A percentile compares a stretch with the other conserved stretches of the same genome.
phyloP scores from a whole-genome alignment of 768 basidiomycete genomes.

The Cystoderma amianthinum region DNA sequence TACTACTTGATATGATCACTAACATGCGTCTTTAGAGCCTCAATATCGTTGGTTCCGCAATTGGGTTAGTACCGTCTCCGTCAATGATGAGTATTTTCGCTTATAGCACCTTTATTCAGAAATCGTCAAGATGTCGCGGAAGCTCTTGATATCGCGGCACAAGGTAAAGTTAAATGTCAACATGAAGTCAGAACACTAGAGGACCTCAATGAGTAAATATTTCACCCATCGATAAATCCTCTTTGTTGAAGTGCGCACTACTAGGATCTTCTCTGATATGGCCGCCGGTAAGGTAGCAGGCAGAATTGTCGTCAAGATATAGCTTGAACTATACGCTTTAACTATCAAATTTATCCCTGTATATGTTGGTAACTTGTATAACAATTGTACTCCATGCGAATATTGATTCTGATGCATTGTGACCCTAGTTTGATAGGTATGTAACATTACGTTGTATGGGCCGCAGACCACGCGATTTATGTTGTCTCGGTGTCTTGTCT shows the following conservation, averaged over 20 bases:
- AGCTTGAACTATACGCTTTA: too few relatives aligned
- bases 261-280: slow-evolving; percentile 14
- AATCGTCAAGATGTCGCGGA: slow-evolving; percentile 74
- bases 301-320: slow-evolving; percentile 7
- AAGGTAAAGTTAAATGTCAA: slow-evolving; percentile 57
- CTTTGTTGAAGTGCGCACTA: too few relatives aligned
- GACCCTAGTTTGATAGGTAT: too few relatives aligned
- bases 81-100: slow-evolving; percentile 1
- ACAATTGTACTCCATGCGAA: too few relatives aligned
- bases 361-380: too few relatives aligned
- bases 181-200: slow-evolving; percentile 35
- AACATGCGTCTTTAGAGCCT: slow-evolving; percentile 22
- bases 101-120: slow-evolving; percentile 19
- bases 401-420: too few relatives aligned
- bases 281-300: slow-evolving; percentile 15
- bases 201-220: slow-evolving; percentile 38
- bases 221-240: not conserved
- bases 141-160: slow-evolving; percentile 61
- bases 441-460: too few relatives aligned
- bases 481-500: too few relatives aligned
- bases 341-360: too few relatives aligned
- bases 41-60: slow-evolving; percentile 28
- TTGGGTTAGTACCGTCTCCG: slow-evolving; percentile 16
- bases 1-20: not conserved
- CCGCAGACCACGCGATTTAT: too few relatives aligned